A percentile compares a stretch with the other conserved stretches of the same genome.
These are phyloP conservation scores for Carex kokanica DNA, from an alignment of 176 grass and related monocot species.

Conservation along the genomic window DNA sequence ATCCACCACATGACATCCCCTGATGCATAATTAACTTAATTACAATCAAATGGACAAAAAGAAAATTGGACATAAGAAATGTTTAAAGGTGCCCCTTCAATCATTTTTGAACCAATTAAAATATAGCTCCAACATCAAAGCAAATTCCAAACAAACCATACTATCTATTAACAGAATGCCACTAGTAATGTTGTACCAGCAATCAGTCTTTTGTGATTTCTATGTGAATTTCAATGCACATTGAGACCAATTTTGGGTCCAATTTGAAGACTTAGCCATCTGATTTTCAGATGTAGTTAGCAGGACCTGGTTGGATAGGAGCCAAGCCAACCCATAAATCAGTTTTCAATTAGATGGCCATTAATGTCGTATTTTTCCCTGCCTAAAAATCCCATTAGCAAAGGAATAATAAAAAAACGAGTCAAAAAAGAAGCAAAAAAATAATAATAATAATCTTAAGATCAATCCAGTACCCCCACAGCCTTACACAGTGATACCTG, in stretches of 20 bases:
- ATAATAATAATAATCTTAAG: no score
- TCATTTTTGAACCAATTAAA: neutral
- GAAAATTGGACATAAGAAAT: neutral
- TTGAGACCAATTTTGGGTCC: no score
- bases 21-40: slow-evolving; percentile 41
- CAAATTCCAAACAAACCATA: neutral
- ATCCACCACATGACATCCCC: slow-evolving; percentile 97
- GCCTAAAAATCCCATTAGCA: neutral
- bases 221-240: no score
- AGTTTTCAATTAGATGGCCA: neutral
- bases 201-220: neutral
- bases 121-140: neutral
- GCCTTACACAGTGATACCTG: neutral
- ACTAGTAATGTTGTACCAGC: neutral
- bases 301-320: no score
- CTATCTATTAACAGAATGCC: neutral
- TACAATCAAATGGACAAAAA: slow-evolving; percentile 15
- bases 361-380: neutral
- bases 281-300: neutral
- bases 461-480: no score
- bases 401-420: no score
- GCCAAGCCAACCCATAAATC: no score
- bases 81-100: neutral
- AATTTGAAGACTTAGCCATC: neutral
- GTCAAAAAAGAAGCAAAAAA: no score